Conservation (phyloP, 2,329 filamentous ascomycete genomes). For the Blastomyces parvus region DNA sequence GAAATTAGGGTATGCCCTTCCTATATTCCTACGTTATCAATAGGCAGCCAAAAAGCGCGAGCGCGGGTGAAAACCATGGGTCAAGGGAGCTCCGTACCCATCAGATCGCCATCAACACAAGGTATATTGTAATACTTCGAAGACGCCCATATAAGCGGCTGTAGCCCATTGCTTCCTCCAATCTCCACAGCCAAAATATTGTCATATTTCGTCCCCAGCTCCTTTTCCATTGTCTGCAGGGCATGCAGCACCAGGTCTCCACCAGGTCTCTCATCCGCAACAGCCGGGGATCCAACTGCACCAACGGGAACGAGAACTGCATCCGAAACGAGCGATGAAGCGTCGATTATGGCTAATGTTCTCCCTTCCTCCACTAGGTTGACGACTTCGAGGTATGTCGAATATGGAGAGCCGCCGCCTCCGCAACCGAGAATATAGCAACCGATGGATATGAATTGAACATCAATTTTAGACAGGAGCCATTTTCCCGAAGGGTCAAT, state of each 20-base stretch:
- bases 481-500: constrained; percentile 26
- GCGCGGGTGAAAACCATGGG: constrained; percentile 23
- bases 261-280: constrained; percentile 22
- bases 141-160: constrained; percentile 37
- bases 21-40: constrained; percentile 19
- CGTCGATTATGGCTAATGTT: constrained; percentile 39
- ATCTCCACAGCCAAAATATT: constrained; percentile 29
- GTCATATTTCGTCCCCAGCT: constrained; percentile 28
- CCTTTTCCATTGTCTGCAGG: constrained; percentile 31
- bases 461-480: constrained; percentile 30
- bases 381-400: constrained; percentile 36
- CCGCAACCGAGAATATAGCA: constrained; percentile 33
- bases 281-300: constrained; percentile 46
- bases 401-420: constrained; percentile 35
- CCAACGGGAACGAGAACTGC: constrained; percentile 22
- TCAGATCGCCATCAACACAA: constrained; percentile 40
- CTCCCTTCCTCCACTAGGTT: constrained; percentile 26
- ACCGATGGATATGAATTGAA: constrained; percentile 31
- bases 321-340: constrained; percentile 38
- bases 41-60: no score
- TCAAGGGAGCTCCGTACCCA: constrained; percentile 35
- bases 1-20: constrained; percentile 15
- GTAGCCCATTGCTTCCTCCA: constrained; percentile 33
- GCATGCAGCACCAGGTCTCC: constrained; percentile 22
- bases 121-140: constrained; percentile 26